A percentile compares a stretch with the other conserved stretches of the same genome.
These are phyloP conservation scores for Sphaerulina musiva DNA, from an alignment of 2,329 filamentous ascomycete species.

Conservation along the genomic window DNA sequence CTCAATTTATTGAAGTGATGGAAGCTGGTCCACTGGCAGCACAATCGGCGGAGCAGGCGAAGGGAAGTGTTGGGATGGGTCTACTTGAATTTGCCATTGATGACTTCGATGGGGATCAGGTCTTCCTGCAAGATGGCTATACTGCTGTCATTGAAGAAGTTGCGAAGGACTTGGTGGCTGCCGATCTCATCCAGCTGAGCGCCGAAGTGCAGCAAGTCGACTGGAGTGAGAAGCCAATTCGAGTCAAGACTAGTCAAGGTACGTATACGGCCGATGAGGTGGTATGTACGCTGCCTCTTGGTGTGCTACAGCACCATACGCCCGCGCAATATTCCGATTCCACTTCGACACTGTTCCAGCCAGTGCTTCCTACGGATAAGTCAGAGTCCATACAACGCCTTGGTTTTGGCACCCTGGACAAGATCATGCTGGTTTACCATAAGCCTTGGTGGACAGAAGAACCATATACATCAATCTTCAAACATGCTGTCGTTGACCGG, in stretches of 20 bases:
- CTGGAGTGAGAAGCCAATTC: slow-evolving; percentile 17
- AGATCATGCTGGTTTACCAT: slow-evolving; percentile 23
- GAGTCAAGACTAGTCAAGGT: slow-evolving; percentile 12
- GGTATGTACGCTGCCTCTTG: slow-evolving; percentile 23
- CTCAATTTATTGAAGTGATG: slow-evolving; percentile 25
- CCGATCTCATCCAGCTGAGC: slow-evolving; percentile 10
- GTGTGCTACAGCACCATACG: slow-evolving; percentile 19
- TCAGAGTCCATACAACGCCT: slow-evolving; percentile 15
- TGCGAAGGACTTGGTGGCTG: slow-evolving; percentile 15
- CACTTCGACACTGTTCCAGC: slow-evolving; percentile 13
- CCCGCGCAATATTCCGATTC: neutral
- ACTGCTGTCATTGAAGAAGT: slow-evolving; percentile 21
- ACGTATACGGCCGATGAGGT: slow-evolving; percentile 18
- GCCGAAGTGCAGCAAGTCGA: slow-evolving; percentile 15
- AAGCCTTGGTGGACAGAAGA: slow-evolving; percentile 22
- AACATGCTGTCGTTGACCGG: slow-evolving; percentile 12
- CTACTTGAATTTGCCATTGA: slow-evolving; percentile 26
- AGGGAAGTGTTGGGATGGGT: slow-evolving; percentile 15
- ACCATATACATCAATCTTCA: slow-evolving; percentile 17
- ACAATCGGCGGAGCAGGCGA: slow-evolving; percentile 21
- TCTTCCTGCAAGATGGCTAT: slow-evolving; percentile 26
- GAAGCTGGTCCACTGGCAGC: slow-evolving; percentile 24
- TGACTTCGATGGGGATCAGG: slow-evolving; percentile 26
- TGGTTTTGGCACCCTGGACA: slow-evolving; percentile 26
- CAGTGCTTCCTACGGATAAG: slow-evolving; percentile 17